Conservation (phyloP, 208 protist species). For the Leishmania turanica region DNA sequence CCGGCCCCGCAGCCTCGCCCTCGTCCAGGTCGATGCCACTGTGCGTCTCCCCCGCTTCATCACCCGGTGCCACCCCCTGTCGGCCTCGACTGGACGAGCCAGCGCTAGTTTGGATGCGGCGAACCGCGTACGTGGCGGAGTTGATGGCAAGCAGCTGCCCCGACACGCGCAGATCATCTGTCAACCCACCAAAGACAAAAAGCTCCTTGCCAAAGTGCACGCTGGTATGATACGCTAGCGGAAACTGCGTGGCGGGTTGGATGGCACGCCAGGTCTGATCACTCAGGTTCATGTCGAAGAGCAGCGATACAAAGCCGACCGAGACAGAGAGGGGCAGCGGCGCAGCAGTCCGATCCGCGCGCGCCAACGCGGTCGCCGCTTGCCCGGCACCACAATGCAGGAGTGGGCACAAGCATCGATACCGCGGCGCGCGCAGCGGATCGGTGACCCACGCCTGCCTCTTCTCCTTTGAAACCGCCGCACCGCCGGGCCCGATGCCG, state of each 20-base stretch:
- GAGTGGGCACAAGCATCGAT: conserved; percentile 33
- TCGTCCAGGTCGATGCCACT: neutral
- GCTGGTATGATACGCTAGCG: conserved; percentile 76
- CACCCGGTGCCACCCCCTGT: neutral
- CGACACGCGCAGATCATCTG: conserved; percentile 61
- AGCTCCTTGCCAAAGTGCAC: conserved; percentile 55
- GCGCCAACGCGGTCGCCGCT: neutral
- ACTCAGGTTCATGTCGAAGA: conserved; percentile 84
- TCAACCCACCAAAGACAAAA: conserved; percentile 87
- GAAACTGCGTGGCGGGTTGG: conserved; percentile 54
- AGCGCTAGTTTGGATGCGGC: conserved; percentile 29
- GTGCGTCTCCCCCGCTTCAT: neutral
- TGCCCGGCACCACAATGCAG: conserved; percentile 8
- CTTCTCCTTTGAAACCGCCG: conserved; percentile 3
- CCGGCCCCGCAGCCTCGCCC: conserved; percentile 8
- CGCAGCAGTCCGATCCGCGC: conserved; percentile 2
- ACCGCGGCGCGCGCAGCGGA: conserved; percentile 29
- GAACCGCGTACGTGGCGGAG: conserved; percentile 56
- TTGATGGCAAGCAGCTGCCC: conserved; percentile 73
- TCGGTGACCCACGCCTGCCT: conserved; percentile 21
- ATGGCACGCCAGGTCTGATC: conserved; percentile 77
- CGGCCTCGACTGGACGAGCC: neutral
- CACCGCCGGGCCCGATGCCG: conserved; percentile 72
- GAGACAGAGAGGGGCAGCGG: neutral
- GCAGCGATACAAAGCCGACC: conserved; percentile 73